Evolutionary conservation across 106 monocot genomes (phyloP), one percentile per base, ranked within the genome.

Genomic region (Platanthera zijinensis): DNA sequence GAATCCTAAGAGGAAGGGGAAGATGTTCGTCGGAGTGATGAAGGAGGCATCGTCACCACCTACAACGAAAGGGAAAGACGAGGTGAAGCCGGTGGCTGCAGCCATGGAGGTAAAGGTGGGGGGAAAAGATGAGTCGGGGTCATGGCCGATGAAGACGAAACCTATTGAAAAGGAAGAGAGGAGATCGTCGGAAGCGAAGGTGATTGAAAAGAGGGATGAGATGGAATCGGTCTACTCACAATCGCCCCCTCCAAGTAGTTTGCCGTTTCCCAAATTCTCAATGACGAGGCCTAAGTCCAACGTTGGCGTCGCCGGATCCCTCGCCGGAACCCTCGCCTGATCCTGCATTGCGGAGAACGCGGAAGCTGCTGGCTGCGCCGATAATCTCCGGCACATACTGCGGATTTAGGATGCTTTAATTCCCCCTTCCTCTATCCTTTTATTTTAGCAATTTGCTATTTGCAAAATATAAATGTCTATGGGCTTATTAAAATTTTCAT

Each of bases 261-360:
- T 71, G 8, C 70, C 70, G 48, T 71, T 71, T 71, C 70, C 70
- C 3, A 71, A 13, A 71, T 71, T 71, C 48, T 71, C 70, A 15
- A 1, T 71, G 70, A 48, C n/a, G 48, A 71, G 17, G 70, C 70
- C 45, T 3, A 71, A 71, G 48, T 47, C 7, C 8, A 48, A 15
- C 48, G 61, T 2, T 5, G 18, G 48, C 45, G 28, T 5, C 12
- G 48, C 5, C 70, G 32, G 32, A 1, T 5, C n/a, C 14, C 12
- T 5, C 63, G 67, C 10, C 67, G 67, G 39, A 67, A 11, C 39
- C 39, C 5, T 28, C 17, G 45, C 48, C 2, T 46, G 70, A 28
- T 48, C 12, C 13, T 71, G 70, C 70, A 71, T 28, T 46, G 70
- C 48, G 15, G 10, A 71, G 70, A 48, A 14, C 14, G 0, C 18